Evolutionary conservation across 75 land plant species (phyloP), one percentile per base, ranked within the genome.

Genomic region (Gnetum montanum): DNA sequence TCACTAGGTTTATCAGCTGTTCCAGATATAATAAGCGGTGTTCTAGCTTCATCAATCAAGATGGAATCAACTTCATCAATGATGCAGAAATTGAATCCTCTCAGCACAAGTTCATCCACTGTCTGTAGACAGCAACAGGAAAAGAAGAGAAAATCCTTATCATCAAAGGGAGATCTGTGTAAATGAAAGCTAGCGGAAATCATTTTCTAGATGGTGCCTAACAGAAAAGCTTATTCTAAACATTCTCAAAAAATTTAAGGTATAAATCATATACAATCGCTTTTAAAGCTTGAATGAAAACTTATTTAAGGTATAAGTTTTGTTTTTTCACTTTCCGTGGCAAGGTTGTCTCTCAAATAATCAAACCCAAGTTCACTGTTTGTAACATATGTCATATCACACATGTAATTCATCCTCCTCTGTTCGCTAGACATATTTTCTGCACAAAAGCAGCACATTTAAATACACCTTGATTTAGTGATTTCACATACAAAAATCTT

Each of bases 21-120:
- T 28, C 99, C 99, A 24, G 99, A 95, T 41, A 95, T 95, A 65
- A 95, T 95, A 25, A 95, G 81, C n/a, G 99, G 99, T 43, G 99
- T 95, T 71, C 99, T 82, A 53, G 99, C 99, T 71, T 95, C 99
- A 74, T 95, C 99, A 52, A 95, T 90, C 50, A 95, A 78, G 34
- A 95, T 90, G 51, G 99, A 95, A 72, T 95, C 99, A 61, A 95
- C 99, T 61, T 95, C 99, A 69, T 95, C 99, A 59, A 95, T 95
- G 15, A 95, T 70, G 74, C 99, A 95, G 51, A 75, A 95, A 59
- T 90, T 90, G 71, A 95, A 95, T 31, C 48, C 67, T 60, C 91
- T 73, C 69, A 86, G 43, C 18, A 95, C 99, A 53, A 95, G 96
- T 56, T 95, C 99, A 62, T 79, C 81, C 61, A 85, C 77, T 62